phyloP scores from a whole-genome alignment of 768 basidiomycete genomes.

The Trametes punicea region DNA sequence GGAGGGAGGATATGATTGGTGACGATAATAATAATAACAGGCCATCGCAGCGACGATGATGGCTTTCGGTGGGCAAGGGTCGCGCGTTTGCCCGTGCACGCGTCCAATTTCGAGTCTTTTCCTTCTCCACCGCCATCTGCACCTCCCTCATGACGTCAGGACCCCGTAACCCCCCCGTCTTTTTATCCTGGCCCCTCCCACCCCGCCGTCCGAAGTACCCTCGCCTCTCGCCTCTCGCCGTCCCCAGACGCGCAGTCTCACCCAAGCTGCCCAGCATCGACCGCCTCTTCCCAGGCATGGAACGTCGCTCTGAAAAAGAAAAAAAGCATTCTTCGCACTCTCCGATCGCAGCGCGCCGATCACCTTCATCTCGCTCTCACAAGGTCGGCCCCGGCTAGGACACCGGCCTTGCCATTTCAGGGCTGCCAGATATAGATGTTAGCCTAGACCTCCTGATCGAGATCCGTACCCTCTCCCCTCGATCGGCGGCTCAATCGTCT shows the following conservation, averaged over 20 bases:
- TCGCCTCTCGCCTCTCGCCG: neutral
- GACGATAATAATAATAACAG: no score
- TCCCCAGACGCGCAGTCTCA: neutral
- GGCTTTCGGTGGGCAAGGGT: no score
- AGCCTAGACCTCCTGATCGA: neutral
- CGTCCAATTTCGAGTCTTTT: neutral
- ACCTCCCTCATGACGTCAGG: constrained; percentile 2
- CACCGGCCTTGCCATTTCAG: constrained; percentile 3
- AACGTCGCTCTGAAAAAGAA: neutral
- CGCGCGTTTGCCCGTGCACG: neutral
- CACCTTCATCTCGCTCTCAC: neutral
- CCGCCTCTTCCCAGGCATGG: neutral
- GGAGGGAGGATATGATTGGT: constrained; percentile 1
- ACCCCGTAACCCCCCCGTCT: constrained; percentile 10
- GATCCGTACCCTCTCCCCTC: neutral
- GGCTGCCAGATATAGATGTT: neutral
- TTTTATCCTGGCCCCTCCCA: neutral
- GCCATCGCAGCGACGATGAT: no score
- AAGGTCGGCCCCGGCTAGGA: constrained; percentile 1
- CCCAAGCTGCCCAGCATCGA: neutral
- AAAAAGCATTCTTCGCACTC: neutral
- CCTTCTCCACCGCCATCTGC: neutral
- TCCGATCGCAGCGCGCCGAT: constrained; percentile 6
- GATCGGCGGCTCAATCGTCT: neutral
- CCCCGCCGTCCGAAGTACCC: neutral